A percentile compares a stretch with the other conserved stretches of the same genome.
Conservation (phyloP, 2,329 filamentous ascomycete species). For the Penicillium decumbens region DNA sequence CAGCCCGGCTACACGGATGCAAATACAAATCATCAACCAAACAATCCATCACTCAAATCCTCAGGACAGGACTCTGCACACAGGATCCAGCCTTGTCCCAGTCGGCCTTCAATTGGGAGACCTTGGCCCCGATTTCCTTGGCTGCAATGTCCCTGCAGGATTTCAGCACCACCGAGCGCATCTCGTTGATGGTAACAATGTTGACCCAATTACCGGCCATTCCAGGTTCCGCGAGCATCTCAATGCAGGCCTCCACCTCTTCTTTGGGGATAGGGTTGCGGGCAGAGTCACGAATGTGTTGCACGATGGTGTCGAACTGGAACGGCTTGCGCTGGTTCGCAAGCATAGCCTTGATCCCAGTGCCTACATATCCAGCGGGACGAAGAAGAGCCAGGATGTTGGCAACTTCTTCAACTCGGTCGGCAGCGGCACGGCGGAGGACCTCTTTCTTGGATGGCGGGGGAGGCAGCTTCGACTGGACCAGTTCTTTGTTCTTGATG, state of each 20-base stretch:
- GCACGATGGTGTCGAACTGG: slow-evolving; percentile 58
- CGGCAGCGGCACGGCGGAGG: slow-evolving; percentile 60
- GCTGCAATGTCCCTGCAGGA: slow-evolving; percentile 36
- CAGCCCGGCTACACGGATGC: slow-evolving; percentile 22
- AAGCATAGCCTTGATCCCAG: slow-evolving; percentile 27
- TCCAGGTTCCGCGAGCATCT: slow-evolving; percentile 45
- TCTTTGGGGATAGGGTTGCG: slow-evolving; percentile 46
- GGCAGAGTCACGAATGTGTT: slow-evolving; percentile 65
- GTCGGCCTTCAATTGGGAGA: slow-evolving; percentile 26
- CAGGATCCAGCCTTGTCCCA: slow-evolving; percentile 20
- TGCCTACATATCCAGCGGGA: slow-evolving; percentile 33
- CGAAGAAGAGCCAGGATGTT: slow-evolving; percentile 62
- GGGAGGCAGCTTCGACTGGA: slow-evolving; percentile 44
- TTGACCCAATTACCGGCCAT: slow-evolving; percentile 49
- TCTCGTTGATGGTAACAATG: slow-evolving; percentile 44
- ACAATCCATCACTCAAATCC: slow-evolving; percentile 14
- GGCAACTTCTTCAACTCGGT: slow-evolving; percentile 64
- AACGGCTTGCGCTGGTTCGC: slow-evolving; percentile 57
- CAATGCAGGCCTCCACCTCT: slow-evolving; percentile 47
- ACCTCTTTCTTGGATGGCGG: slow-evolving; percentile 53
- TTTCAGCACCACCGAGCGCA: slow-evolving; percentile 46
- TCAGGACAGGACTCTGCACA: slow-evolving; percentile 8
- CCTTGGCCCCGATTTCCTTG: slow-evolving; percentile 35
- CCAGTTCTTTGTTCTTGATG: slow-evolving; percentile 63
- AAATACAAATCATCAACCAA: slow-evolving; percentile 17